Percentiles rank a stretch among this genome's conserved stretches.
Conservation (phyloP, 2,329 filamentous ascomycete genomes). For the Nannizziopsis arthrosporioides region DNA sequence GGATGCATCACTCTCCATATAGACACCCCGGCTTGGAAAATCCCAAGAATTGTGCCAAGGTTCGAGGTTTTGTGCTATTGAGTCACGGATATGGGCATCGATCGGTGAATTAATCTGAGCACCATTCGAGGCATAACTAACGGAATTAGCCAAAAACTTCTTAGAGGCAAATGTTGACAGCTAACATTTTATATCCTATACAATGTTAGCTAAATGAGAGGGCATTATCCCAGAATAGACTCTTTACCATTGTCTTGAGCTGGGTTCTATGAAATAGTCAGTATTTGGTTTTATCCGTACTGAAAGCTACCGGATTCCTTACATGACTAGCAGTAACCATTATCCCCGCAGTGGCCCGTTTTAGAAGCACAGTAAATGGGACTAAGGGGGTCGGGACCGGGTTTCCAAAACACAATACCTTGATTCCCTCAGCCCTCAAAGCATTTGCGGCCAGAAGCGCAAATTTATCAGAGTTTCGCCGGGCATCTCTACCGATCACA, state of each 20-base stretch:
- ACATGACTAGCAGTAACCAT: constrained; percentile 56
- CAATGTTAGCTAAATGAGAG: constrained; percentile 4
- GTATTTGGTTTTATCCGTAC: not conserved
- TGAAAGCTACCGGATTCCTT: constrained; percentile 7
- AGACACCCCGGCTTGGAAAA: constrained; percentile 8
- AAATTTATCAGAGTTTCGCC: constrained; percentile 51
- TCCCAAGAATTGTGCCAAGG: constrained; percentile 38
- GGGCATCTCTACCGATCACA: constrained; percentile 52
- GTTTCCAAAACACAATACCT: constrained; percentile 48
- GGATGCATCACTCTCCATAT: not conserved
- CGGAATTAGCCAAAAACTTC: constrained; percentile 17
- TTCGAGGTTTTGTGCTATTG: constrained; percentile 45
- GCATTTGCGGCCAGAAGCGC: constrained; percentile 49
- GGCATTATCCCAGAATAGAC: not conserved
- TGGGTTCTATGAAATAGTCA: constrained; percentile 37
- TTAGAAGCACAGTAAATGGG: constrained; percentile 46
- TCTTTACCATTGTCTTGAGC: constrained; percentile 46
- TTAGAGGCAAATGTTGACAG: not conserved
- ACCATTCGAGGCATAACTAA: constrained; percentile 49
- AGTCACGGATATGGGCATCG: constrained; percentile 46
- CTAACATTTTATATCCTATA: constrained; percentile 49
- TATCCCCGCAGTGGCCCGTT: constrained; percentile 47
- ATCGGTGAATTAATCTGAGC: constrained; percentile 55
- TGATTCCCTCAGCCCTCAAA: constrained; percentile 47
- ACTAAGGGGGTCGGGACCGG: constrained; percentile 50